Evolutionary conservation across 768 basidiomycete genomes (phyloP).

Genomic region (Lactarius deliciosus): DNA sequence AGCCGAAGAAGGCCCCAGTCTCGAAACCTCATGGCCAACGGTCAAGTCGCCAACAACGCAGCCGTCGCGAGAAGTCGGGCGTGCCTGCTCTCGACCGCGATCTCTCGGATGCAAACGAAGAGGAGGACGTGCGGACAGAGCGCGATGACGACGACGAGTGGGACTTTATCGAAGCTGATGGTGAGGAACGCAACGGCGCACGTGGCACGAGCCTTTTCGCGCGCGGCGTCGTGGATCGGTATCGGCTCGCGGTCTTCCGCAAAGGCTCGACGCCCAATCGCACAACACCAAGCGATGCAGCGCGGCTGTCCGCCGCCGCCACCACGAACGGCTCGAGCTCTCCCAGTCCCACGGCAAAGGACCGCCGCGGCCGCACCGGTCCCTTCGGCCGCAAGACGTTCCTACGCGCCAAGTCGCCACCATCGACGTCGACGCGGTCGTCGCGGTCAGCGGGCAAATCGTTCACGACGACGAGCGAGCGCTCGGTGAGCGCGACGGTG

Average conservation of each 20-base stretch:
- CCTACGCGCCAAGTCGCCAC: conserved; percentile 69
- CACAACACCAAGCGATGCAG: conserved; percentile 50
- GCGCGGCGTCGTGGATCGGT: conserved; percentile 88
- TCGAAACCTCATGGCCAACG: conserved; percentile 30
- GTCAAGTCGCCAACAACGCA: conserved; percentile 35
- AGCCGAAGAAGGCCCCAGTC: conserved; percentile 20
- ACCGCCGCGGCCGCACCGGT: conserved; percentile 66
- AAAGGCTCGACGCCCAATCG: conserved; percentile 70
- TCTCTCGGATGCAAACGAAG: conserved; percentile 53
- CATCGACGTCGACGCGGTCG: conserved; percentile 43
- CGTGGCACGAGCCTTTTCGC: conserved; percentile 82
- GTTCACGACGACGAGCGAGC: conserved; percentile 40
- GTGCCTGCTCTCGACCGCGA: conserved; percentile 77
- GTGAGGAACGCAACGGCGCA: conserved; percentile 79
- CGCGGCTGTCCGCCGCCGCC: conserved; percentile 31
- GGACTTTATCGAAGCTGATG: conserved; percentile 83
- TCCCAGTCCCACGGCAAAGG: conserved; percentile 50
- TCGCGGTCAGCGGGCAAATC: conserved; percentile 39
- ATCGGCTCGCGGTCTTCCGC: conserved; percentile 81
- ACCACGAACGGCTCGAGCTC: conserved; percentile 42
- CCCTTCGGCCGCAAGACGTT: conserved; percentile 76
- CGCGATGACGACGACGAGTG: conserved; percentile 78
- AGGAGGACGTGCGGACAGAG: conserved; percentile 44
- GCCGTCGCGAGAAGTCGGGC: conserved; percentile 78
- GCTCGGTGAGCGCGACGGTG: conserved; percentile 45